Base-by-base conservation (phyloP, 2,329 filamentous ascomycete species). In the Stemphylium beticola region DNA sequence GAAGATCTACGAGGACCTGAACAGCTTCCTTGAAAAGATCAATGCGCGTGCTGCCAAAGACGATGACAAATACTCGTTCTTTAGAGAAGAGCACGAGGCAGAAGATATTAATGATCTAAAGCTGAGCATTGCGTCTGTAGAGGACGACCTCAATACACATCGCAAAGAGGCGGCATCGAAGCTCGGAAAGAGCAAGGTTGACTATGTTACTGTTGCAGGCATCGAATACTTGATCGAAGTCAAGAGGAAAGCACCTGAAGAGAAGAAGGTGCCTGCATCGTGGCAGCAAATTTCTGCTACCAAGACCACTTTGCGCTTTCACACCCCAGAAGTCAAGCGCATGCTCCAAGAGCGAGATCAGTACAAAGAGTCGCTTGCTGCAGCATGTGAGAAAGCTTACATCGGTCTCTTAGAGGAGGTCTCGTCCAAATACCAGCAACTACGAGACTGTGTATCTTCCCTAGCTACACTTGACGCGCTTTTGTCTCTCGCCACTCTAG, bases 151-250 rank as follows among this genome's bases (percentile, higher is more conserved):
- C 1, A 85, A 93, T 56, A 84, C 86, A 14, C 91, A 98, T 73
- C 88, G 88, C 36, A 74, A 83, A 24, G 85, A 82, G 11, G 92
- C 91, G 2, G 90, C 89, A 1, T 79, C 85, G 39, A 89, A 87
- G 54, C 79, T 99, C 15, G 87, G 87, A 58, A 89, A 87, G 71
- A 89, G 79, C 2, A 85, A 86, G 40, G 84, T 95, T 18, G 82
- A 87, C 4, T 99, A 96, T 70, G 86, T 87, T 22, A 95, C 91
- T 0, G 90, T 95, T 7, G 85, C 92, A 1, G 93, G 93, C 7
- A 96, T 98, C 64, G 95, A 98, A 72, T 99, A 92, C 71, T 85
- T 99, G 17, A 91, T 99, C 66, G 95, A 98, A 76, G 89, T 99
- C 5, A 83, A 90, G 62, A 97, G 96, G 74, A 82, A 83, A 1